Conservation (phyloP, 768 basidiomycete species). For the Termitomyces sp. region DNA sequence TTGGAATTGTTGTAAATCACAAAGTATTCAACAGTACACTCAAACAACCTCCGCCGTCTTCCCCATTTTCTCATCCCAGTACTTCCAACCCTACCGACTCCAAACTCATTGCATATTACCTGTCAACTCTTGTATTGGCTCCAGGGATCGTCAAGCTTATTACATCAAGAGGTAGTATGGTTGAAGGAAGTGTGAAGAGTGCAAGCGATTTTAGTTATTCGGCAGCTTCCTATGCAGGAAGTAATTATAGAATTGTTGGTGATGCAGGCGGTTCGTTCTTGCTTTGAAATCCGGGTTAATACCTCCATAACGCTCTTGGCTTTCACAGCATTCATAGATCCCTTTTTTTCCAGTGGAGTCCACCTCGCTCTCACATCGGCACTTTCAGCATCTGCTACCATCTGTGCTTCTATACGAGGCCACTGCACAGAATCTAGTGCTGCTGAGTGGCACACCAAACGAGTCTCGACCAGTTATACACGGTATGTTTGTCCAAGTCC, state of each 20-base stretch:
- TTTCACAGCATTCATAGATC: conserved; percentile 52
- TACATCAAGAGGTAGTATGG: conserved; percentile 29
- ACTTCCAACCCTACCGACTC: conserved; percentile 19
- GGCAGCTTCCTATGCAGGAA: conserved; percentile 48
- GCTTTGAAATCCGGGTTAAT: neutral
- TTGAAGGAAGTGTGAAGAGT: conserved; percentile 39
- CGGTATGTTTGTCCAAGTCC: conserved; percentile 35
- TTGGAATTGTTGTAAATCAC: conserved; percentile 60
- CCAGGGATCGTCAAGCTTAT: conserved; percentile 40
- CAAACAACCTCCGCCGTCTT: conserved; percentile 19
- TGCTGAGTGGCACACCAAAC: conserved; percentile 48
- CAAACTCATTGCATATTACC: conserved; percentile 33
- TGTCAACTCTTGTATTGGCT: conserved; percentile 37
- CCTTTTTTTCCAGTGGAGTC: conserved; percentile 61
- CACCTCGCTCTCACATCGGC: conserved; percentile 61
- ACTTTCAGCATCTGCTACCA: conserved; percentile 49
- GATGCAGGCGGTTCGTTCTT: conserved; percentile 52
- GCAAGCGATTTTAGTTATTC: conserved; percentile 65
- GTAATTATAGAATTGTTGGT: conserved; percentile 53
- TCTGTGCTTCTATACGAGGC: conserved; percentile 48
- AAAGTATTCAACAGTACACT: conserved; percentile 36
- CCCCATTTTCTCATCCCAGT: conserved; percentile 22
- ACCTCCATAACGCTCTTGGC: neutral
- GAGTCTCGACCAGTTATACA: conserved; percentile 53
- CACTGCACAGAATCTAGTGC: conserved; percentile 42